Evolutionary conservation across 768 basidiomycete genomes (phyloP), one percentile per base, ranked within the genome.

Genomic region (Lyophyllum shimeji): DNA sequence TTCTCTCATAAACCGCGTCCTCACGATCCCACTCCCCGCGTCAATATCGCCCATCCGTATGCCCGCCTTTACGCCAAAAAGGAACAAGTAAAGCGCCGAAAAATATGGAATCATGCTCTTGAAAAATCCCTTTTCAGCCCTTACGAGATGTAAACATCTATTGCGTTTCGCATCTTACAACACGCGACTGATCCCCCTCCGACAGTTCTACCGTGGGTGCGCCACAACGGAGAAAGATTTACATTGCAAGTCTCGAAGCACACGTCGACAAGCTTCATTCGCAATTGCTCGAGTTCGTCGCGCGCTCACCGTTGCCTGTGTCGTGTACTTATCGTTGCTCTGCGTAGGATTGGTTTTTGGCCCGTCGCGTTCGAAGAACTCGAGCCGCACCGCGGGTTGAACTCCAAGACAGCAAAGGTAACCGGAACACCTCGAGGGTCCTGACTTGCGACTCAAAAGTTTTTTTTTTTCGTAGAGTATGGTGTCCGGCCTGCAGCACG

Each of bases 321-420:
- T 29, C 48, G 7, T n/a, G 18, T 40, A 5, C 34, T 37, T 59
- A 34, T 42, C 57, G 44, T 21, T 25, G 20, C 18, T 20, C 13
- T 20, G 34, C 42, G 44, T 33, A 71, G 77, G 33, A 66, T 82
- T 39, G 81, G 77, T 2, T 78, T 79, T 53, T 85, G 75, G 61
- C 87, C 85, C 0, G 80, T 89, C 37, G 73, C 77, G 0, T 76
- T 77, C 53, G 74, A 79, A 18, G 77, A 82, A 40, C 76, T 90
- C 21, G 82, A 83, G 23, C 79, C 81, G 0, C 87, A 84, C 66
- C 83, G 77, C 48, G 88, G 88, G 5, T 74, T 90, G n/a, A 88
- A 90, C 64, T 83, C 81, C 21, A 90, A 85, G 68, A 89, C 86
- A 0, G 87, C 86, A 50, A 90, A 89, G 79, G 89, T 87, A 53